These are phyloP conservation scores for Zalerion maritima DNA, from an alignment of 495 filamentous ascomycete species.

Conservation along the genomic window DNA sequence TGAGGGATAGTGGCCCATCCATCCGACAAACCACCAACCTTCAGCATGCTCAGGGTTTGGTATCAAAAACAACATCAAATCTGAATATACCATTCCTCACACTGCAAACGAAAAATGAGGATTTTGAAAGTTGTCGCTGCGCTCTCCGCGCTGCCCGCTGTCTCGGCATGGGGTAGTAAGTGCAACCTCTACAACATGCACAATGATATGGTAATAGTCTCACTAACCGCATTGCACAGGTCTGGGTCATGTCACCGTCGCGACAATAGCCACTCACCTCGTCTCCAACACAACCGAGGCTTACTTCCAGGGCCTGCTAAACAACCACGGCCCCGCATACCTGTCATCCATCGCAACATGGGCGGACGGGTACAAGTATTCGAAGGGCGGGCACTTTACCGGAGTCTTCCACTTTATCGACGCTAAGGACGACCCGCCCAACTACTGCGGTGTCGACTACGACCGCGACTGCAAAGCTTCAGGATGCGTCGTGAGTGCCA, in stretches of 20 bases:
- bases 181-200: constrained; percentile 2
- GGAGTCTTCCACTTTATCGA: constrained; percentile 59
- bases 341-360: constrained; percentile 47
- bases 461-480: constrained; percentile 43
- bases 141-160: constrained; percentile 16
- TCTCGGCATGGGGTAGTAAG: constrained; percentile 24
- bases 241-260: constrained; percentile 47
- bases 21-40: too few species aligned
- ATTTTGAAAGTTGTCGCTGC: constrained; percentile 8
- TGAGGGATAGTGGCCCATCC: too few species aligned
- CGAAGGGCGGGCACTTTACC: constrained; percentile 39
- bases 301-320: constrained; percentile 27
- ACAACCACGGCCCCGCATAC: constrained; percentile 34
- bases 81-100: too few species aligned
- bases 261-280: constrained; percentile 34
- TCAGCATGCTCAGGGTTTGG: too few species aligned
- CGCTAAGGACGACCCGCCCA: constrained; percentile 47
- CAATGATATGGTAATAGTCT: background rate
- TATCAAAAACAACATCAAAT: too few species aligned
- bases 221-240: constrained; percentile 15
- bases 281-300: constrained; percentile 22
- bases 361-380: constrained; percentile 49
- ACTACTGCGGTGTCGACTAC: constrained; percentile 42
- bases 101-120: constrained; percentile 10
- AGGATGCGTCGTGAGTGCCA: constrained; percentile 48